Conservation (phyloP, 306 rosid genomes). For the Cicer cuneatum region DNA sequence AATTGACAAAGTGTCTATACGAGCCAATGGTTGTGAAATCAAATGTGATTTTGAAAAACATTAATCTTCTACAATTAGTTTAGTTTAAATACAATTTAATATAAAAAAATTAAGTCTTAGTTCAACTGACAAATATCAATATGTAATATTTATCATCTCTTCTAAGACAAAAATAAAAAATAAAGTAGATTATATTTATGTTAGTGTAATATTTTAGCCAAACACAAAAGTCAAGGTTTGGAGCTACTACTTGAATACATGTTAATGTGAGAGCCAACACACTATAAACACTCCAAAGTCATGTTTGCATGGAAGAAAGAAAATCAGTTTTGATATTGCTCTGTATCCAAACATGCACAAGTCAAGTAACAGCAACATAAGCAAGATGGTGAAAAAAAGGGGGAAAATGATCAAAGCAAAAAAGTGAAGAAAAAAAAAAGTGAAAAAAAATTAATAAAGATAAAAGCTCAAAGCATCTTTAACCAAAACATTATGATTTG, state of each 20-base stretch:
- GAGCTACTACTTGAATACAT: neutral
- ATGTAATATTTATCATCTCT: too few relatives aligned
- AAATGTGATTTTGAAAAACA: neutral
- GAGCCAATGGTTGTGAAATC: too few relatives aligned
- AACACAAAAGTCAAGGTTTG: neutral
- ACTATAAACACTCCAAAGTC: neutral
- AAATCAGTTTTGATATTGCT: neutral
- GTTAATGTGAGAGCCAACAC: too few relatives aligned
- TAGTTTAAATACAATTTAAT: neutral
- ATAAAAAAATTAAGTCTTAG: too few relatives aligned
- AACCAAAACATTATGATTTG: slow-evolving; percentile 21
- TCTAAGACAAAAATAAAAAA: too few relatives aligned
- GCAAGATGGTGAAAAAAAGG: neutral
- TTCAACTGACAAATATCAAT: too few relatives aligned
- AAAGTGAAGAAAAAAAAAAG: neutral
- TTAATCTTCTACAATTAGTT: neutral
- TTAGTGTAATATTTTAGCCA: neutral
- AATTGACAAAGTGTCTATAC: too few relatives aligned
- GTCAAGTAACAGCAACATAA: slow-evolving; percentile 43
- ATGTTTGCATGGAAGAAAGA: neutral
- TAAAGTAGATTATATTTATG: too few relatives aligned
- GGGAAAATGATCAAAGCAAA: too few relatives aligned
- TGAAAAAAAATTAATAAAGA: neutral
- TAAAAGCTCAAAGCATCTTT: neutral
- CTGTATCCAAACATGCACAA: neutral